These are phyloP conservation scores for Fusarium proliferatum DNA, from an alignment of 2,329 filamentous ascomycete species.

Conservation along the genomic window DNA sequence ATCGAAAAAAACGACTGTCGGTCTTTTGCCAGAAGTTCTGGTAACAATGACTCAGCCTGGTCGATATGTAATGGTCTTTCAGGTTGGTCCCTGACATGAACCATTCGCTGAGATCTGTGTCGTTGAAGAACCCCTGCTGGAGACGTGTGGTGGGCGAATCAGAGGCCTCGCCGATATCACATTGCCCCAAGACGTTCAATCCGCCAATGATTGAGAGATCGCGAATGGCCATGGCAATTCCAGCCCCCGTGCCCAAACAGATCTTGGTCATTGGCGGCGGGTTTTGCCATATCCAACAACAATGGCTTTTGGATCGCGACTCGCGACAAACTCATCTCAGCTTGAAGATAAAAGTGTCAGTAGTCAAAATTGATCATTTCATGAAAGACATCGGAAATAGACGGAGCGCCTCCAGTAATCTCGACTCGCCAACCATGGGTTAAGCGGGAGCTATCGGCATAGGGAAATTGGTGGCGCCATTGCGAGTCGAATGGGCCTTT, in stretches of 20 bases:
- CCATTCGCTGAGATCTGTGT: slow-evolving; percentile 27
- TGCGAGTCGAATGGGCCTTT: background rate
- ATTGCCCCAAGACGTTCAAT: slow-evolving; percentile 38
- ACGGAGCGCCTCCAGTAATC: slow-evolving; percentile 20
- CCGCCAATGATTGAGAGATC: slow-evolving; percentile 11
- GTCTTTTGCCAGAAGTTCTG: background rate
- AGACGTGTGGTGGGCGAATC: slow-evolving; percentile 34
- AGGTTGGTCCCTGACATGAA: slow-evolving; percentile 8
- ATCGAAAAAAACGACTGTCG: background rate
- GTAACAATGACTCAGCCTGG: slow-evolving; percentile 19
- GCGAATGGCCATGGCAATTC: slow-evolving; percentile 38
- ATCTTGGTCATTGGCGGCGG: slow-evolving; percentile 39
- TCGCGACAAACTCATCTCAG: slow-evolving; percentile 16
- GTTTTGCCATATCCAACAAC: background rate
- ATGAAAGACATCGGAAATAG: slow-evolving; percentile 32
- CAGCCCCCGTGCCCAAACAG: slow-evolving; percentile 36
- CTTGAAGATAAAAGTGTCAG: background rate
- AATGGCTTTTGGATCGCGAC: background rate
- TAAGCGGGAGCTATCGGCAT: slow-evolving; percentile 20
- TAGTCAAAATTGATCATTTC: background rate
- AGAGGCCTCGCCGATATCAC: slow-evolving; percentile 39
- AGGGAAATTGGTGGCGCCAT: slow-evolving; percentile 21
- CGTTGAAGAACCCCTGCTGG: slow-evolving; percentile 24
- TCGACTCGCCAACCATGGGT: slow-evolving; percentile 6
- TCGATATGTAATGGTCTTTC: slow-evolving; percentile 9